These are phyloP conservation scores for Xylariaceae sp. DNA, from an alignment of 2,329 filamentous ascomycete genomes.

Conservation along the genomic window DNA sequence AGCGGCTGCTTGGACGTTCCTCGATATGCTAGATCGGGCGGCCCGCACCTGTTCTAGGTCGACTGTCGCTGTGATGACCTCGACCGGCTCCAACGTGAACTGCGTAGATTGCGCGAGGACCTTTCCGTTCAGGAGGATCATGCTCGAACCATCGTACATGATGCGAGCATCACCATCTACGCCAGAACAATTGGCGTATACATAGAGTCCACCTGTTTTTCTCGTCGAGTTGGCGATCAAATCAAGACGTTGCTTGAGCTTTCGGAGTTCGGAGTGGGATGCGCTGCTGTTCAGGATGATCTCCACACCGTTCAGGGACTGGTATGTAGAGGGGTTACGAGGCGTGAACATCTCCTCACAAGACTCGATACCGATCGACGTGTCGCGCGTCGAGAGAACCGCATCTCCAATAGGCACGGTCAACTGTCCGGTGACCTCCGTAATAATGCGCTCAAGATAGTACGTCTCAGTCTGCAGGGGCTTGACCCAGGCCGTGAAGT, in stretches of 20 bases:
- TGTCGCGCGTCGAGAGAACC: constrained; percentile 37
- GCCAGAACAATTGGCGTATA: constrained; percentile 7
- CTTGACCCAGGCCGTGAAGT: constrained; percentile 39
- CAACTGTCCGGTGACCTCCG: constrained; percentile 30
- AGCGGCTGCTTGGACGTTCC: constrained; percentile 13
- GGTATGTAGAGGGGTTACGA: constrained; percentile 14
- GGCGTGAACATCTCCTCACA: constrained; percentile 24
- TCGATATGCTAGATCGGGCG: constrained; percentile 11
- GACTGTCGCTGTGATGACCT: constrained; percentile 15
- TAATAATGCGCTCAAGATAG: constrained; percentile 33
- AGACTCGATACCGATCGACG: constrained; percentile 37
- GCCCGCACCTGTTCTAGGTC: constrained; percentile 13
- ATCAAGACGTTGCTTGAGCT: constrained; percentile 15
- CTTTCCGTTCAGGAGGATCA: constrained; percentile 13
- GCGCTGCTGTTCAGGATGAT: constrained; percentile 7
- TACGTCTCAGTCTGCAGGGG: constrained; percentile 35
- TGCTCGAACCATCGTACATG: constrained; percentile 16
- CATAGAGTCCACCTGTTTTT: constrained; percentile 15
- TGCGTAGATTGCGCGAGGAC: constrained; percentile 11
- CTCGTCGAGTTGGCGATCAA: constrained; percentile 20
- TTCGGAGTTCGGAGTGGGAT: constrained; percentile 16
- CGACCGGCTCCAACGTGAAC: constrained; percentile 16
- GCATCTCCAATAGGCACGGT: constrained; percentile 40
- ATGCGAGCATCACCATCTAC: constrained; percentile 10
- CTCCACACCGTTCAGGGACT: background rate